These are phyloP conservation scores for Camelina hispida DNA, from an alignment of 345 rosid species.

Conservation along the genomic window DNA sequence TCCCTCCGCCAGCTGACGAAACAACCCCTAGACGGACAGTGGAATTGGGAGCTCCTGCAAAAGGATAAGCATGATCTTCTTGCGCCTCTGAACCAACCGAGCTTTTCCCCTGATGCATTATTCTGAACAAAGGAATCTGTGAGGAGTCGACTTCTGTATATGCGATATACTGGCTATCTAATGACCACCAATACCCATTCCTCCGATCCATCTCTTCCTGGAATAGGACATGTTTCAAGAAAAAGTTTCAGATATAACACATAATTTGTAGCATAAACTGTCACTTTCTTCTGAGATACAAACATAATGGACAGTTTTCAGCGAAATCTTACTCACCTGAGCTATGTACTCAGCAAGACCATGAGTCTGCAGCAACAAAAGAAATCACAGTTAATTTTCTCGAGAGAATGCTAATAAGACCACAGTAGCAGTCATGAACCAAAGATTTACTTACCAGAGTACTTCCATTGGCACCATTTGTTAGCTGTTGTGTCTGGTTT, in stretches of 20 bases:
- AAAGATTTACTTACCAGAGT: conserved; percentile 57
- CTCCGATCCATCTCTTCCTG: conserved; percentile 99
- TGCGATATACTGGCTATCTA: conserved; percentile 84
- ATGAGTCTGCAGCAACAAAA: conserved; percentile 68
- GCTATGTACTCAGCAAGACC: conserved; percentile 99
- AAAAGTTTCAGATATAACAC: conserved; percentile 10
- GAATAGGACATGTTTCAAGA: too few species aligned
- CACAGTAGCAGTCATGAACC: not conserved
- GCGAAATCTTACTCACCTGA: conserved; percentile 64
- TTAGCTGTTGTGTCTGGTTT: conserved; percentile 65
- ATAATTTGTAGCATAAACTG: not conserved
- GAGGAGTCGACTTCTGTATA: conserved; percentile 84
- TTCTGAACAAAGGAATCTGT: conserved; percentile 76
- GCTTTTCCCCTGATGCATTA: conserved; percentile 94
- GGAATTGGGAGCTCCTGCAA: conserved; percentile 90
- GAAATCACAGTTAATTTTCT: conserved; percentile 42
- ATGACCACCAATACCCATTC: conserved; percentile 98
- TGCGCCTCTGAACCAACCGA: conserved; percentile 78
- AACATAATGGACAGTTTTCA: not conserved
- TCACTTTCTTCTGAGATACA: not conserved
- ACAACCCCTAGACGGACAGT: conserved; percentile 89
- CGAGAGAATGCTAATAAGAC: conserved; percentile 1
- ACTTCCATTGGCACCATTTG: conserved; percentile 68
- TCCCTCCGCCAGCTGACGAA: conserved; percentile 71
- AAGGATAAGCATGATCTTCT: conserved; percentile 97